These are phyloP conservation scores for Dactylis glomerata DNA, from an alignment of 176 grass and related monocot species.

Conservation along the genomic window DNA sequence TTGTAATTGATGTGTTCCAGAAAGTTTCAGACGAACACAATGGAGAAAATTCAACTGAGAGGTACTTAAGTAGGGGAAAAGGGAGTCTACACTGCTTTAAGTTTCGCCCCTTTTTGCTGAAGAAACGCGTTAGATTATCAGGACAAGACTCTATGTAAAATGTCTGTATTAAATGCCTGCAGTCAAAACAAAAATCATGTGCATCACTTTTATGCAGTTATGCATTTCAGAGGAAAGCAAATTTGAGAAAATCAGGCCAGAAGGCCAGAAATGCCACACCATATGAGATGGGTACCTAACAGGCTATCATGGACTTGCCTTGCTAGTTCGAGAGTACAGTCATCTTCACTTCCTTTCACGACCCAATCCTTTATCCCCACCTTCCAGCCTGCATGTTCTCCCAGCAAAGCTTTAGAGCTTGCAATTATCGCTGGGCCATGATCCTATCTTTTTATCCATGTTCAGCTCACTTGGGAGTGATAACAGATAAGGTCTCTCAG, in stretches of 20 bases:
- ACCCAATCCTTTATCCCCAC: not conserved
- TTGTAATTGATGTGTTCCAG: not conserved
- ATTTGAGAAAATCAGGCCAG: not conserved
- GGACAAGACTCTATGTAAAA: constrained; percentile 7
- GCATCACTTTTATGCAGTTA: not conserved
- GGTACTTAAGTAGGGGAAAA: constrained; percentile 33
- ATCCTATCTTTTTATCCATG: constrained; percentile 1
- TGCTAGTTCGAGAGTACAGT: constrained; percentile 20
- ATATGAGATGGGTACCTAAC: constrained; percentile 9
- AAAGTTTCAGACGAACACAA: constrained; percentile 14
- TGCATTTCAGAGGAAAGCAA: not conserved
- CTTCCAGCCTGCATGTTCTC: constrained; percentile 34
- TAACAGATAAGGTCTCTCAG: not conserved
- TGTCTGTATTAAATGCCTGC: not conserved
- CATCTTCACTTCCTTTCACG: not conserved
- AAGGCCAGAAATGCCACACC: not conserved
- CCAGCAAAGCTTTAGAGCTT: constrained; percentile 5
- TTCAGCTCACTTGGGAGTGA: constrained; percentile 21
- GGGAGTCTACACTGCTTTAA: constrained; percentile 19
- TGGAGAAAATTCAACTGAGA: constrained; percentile 13
- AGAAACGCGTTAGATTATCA: not conserved
- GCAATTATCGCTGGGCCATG: constrained; percentile 5
- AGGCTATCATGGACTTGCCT: constrained; percentile 1
- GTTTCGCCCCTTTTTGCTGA: not conserved
- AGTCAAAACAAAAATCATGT: constrained; percentile 13